These are phyloP conservation scores for Lentinus brumalis DNA, from an alignment of 768 basidiomycete species.

Conservation along the genomic window DNA sequence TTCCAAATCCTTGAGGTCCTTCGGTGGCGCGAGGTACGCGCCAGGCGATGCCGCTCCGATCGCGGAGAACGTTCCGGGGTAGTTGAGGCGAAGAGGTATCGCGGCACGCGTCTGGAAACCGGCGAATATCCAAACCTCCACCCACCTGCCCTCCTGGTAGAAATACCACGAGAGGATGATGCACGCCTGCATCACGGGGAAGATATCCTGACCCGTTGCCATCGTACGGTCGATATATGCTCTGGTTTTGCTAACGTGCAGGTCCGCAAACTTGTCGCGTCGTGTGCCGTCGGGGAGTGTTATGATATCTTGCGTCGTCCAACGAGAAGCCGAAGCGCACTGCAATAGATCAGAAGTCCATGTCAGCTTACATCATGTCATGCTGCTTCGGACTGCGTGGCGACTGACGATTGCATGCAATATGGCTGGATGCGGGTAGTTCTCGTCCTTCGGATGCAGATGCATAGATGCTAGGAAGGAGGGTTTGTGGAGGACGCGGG, in stretches of 20 bases:
- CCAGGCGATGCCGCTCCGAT: constrained; percentile 67
- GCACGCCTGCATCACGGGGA: constrained; percentile 85
- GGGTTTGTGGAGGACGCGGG: constrained; percentile 79
- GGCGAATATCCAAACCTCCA: constrained; percentile 90
- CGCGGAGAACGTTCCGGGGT: constrained; percentile 76
- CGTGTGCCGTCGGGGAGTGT: constrained; percentile 73
- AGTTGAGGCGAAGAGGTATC: constrained; percentile 80
- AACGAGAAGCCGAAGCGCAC: constrained; percentile 84
- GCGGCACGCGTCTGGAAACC: constrained; percentile 83
- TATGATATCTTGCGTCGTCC: constrained; percentile 71
- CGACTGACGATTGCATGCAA: constrained; percentile 82
- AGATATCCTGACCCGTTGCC: constrained; percentile 87
- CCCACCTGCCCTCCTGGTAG: constrained; percentile 87
- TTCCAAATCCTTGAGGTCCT: constrained; percentile 74
- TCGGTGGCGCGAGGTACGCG: constrained; percentile 81
- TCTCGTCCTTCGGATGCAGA: constrained; percentile 75
- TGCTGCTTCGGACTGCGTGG: neutral
- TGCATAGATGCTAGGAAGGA: constrained; percentile 81
- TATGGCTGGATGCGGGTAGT: constrained; percentile 88
- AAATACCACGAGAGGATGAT: constrained; percentile 89
- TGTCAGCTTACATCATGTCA: constrained; percentile 7
- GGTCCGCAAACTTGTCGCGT: constrained; percentile 85
- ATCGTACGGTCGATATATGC: constrained; percentile 87
- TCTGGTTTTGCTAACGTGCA: constrained; percentile 84
- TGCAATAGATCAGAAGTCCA: constrained; percentile 33